Percentiles rank a stretch among this genome's conserved stretches.
Conservation (phyloP, 352 stramenopile species). For the Lagenidium giganteum region DNA sequence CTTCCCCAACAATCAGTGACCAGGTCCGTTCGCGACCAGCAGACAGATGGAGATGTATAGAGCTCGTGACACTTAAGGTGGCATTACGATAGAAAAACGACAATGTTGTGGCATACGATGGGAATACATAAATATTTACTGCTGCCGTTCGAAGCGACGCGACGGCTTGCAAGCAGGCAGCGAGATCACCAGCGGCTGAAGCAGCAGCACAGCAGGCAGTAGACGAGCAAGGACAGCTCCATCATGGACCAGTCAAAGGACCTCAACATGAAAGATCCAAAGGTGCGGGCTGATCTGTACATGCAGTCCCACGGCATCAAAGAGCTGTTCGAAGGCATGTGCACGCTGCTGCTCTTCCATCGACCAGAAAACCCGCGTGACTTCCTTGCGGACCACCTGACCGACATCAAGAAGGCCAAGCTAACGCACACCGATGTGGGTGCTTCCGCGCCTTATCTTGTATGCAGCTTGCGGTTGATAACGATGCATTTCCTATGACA, state of each 20-base stretch:
- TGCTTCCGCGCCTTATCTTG: background rate
- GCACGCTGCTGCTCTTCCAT: constrained; percentile 61
- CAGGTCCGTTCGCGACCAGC: constrained; percentile 8
- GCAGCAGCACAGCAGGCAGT: too few relatives aligned
- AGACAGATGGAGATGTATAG: too few relatives aligned
- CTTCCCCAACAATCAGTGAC: constrained; percentile 24
- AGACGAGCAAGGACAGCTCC: background rate
- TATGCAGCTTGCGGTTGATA: background rate
- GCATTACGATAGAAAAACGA: too few relatives aligned
- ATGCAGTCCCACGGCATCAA: constrained; percentile 62
- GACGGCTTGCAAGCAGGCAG: too few relatives aligned
- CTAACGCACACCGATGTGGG: constrained; percentile 47
- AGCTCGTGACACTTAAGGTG: too few relatives aligned
- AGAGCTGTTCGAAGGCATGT: constrained; percentile 58
- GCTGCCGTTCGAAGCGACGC: too few relatives aligned
- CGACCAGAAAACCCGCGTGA: constrained; percentile 48
- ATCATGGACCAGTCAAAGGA: too few relatives aligned
- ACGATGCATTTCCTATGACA: constrained; percentile 5
- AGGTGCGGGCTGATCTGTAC: constrained; percentile 57
- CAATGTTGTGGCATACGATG: too few relatives aligned
- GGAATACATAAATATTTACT: too few relatives aligned
- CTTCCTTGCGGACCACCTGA: constrained; percentile 56
- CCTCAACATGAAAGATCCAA: constrained; percentile 55
- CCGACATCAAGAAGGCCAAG: constrained; percentile 50
- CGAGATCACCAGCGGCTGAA: too few relatives aligned